Evolutionary conservation across 2,329 filamentous ascomycete genomes (phyloP).

Genomic region (Aureobasidium sp.): DNA sequence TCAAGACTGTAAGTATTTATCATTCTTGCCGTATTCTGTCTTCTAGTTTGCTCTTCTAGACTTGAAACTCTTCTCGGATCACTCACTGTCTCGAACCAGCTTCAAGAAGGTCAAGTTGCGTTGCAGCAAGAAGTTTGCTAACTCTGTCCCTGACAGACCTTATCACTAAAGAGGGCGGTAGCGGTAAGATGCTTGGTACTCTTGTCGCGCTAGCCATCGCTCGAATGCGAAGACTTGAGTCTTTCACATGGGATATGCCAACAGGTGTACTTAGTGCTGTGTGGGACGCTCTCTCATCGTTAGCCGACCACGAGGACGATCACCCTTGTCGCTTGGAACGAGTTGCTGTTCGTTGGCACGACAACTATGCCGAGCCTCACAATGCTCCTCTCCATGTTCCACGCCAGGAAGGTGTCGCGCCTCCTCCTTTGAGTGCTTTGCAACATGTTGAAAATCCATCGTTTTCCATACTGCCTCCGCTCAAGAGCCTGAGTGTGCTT

Average conservation of each 20-base stretch:
- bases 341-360: constrained; percentile 77
- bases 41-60: neutral
- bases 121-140: neutral
- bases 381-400: constrained; percentile 20
- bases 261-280: constrained; percentile 74
- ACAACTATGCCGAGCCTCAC: constrained; percentile 50
- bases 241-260: constrained; percentile 84
- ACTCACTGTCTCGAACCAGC: neutral
- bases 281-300: constrained; percentile 67
- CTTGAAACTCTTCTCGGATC: too few species aligned
- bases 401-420: constrained; percentile 29
- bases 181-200: constrained; percentile 82
- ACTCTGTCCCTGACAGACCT: constrained; percentile 43
- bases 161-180: constrained; percentile 73
- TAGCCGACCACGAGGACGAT: constrained; percentile 53
- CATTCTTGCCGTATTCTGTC: neutral
- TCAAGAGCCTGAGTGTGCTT: constrained; percentile 67
- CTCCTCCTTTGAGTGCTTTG: constrained; percentile 31
- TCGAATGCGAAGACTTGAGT: constrained; percentile 73
- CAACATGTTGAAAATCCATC: constrained; percentile 66
- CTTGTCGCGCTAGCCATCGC: constrained; percentile 70
- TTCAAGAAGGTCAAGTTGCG: neutral
- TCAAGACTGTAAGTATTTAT: constrained; percentile 41
- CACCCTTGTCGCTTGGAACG: constrained; percentile 60
- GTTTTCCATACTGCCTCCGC: constrained; percentile 65